Conservation (phyloP, 345 rosid genomes). For the Sonneratia caseolaris region DNA sequence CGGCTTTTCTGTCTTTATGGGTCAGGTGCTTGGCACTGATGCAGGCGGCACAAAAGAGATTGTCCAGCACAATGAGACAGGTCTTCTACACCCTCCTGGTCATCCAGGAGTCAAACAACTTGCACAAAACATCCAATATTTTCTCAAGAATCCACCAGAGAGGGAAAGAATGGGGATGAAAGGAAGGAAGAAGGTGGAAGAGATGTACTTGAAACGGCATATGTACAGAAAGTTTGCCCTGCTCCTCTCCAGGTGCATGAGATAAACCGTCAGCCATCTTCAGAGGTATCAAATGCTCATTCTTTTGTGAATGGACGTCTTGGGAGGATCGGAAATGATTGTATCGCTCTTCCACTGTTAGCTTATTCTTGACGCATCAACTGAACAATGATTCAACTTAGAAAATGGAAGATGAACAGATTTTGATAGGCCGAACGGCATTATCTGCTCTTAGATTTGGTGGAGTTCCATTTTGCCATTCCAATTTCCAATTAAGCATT, state of each 20-base stretch:
- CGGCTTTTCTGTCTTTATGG: background rate
- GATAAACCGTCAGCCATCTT: conserved; percentile 18
- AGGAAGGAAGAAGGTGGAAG: conserved; percentile 59
- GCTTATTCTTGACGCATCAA: background rate
- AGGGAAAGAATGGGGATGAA: conserved; percentile 50
- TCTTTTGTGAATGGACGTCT: background rate
- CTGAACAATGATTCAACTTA: background rate
- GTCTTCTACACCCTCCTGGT: conserved; percentile 74
- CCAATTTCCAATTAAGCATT: background rate
- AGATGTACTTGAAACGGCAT: conserved; percentile 69
- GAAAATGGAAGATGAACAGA: background rate
- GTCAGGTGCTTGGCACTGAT: conserved; percentile 81
- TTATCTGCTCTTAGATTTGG: background rate
- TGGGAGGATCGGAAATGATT: background rate
- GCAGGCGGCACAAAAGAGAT: conserved; percentile 92
- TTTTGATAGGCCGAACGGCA: background rate
- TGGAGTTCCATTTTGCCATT: background rate
- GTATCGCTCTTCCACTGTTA: background rate
- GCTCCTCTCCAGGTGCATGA: conserved; percentile 76
- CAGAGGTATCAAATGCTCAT: conserved; percentile 16
- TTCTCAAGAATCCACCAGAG: conserved; percentile 41
- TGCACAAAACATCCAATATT: conserved; percentile 41
- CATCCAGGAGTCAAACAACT: conserved; percentile 40
- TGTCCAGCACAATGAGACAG: conserved; percentile 66
- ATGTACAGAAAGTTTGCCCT: conserved; percentile 73